phyloP scores from a whole-genome alignment of 1,284 basidiomycete genomes.

The Thelephora terrestris region DNA sequence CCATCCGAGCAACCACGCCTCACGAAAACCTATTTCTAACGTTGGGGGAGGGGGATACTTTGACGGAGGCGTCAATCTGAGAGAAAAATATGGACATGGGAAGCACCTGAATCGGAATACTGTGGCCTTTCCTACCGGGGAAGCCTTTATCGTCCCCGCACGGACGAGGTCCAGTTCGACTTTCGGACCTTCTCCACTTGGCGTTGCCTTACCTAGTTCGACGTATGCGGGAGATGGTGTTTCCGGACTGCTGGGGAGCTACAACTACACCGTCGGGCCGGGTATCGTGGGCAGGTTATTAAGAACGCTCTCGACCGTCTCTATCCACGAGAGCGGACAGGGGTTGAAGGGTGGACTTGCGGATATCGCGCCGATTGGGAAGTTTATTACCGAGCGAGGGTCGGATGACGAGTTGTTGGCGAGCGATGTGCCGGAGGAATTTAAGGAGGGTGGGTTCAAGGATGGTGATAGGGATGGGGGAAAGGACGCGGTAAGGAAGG shows the following conservation, averaged over 20 bases:
- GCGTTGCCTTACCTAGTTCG: too few species aligned
- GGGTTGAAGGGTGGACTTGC: conserved; percentile 50
- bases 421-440: conserved; percentile 53
- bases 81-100: background rate
- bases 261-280: conserved; percentile 8
- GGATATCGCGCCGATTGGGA: conserved; percentile 55
- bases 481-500: conserved; percentile 12
- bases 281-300: conserved; percentile 38
- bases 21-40: conserved; percentile 8
- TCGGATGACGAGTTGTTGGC: conserved; percentile 63
- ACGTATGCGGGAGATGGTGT: too few species aligned
- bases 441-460: conserved; percentile 6
- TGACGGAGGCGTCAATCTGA: conserved; percentile 7
- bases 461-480: conserved; percentile 11
- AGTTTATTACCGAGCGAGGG: conserved; percentile 48
- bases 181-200: conserved; percentile 27
- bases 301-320: conserved; percentile 73
- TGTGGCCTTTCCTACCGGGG: conserved; percentile 49
- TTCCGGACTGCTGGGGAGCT: background rate
- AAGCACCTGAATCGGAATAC: conserved; percentile 20
- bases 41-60: background rate
- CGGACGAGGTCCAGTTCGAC: conserved; percentile 61
- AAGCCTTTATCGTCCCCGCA: conserved; percentile 60
- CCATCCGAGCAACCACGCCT: background rate
- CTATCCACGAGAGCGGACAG: conserved; percentile 70